A percentile compares a stretch with the other conserved stretches of the same genome.
phyloP scores from a whole-genome alignment of 2,329 filamentous ascomycete genomes.

The Penicillium paneum region DNA sequence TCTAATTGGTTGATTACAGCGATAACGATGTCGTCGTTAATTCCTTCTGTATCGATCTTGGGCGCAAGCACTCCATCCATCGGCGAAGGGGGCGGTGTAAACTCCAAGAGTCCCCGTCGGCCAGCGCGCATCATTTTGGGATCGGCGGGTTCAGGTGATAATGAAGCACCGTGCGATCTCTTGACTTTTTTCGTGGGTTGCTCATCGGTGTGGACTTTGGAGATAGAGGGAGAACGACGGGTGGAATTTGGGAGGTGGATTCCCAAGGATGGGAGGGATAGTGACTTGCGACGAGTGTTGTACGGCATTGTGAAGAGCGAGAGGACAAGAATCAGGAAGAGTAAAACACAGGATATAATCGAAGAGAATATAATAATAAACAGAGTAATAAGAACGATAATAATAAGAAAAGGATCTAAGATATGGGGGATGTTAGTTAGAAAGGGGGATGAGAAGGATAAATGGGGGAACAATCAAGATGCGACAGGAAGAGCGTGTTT shows the following conservation, averaged over 20 bases:
- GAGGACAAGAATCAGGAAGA: slow-evolving; percentile 14
- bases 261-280: slow-evolving; percentile 87
- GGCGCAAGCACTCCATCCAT: slow-evolving; percentile 46
- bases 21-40: slow-evolving; percentile 94
- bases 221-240: slow-evolving; percentile 58
- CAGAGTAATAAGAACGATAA: slow-evolving; percentile 18
- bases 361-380: slow-evolving; percentile 14
- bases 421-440: slow-evolving; percentile 5
- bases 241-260: slow-evolving; percentile 71
- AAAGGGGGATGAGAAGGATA: slow-evolving; percentile 17
- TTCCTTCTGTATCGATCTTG: slow-evolving; percentile 74
- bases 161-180: slow-evolving; percentile 63
- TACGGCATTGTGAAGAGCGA: slow-evolving; percentile 68
- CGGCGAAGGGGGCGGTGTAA: slow-evolving; percentile 79
- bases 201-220: slow-evolving; percentile 59
- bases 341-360: slow-evolving; percentile 2
- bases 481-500: slow-evolving; percentile 18
- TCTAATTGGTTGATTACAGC: slow-evolving; percentile 84
- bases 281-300: slow-evolving; percentile 93
- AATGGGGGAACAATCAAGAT: slow-evolving; percentile 20
- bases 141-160: slow-evolving; percentile 41
- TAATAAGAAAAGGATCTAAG: slow-evolving; percentile 9
- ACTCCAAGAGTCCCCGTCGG: slow-evolving; percentile 57
- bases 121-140: slow-evolving; percentile 21
- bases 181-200: slow-evolving; percentile 69